Percentiles rank a stretch among this genome's conserved stretches.
Evolutionary conservation across 2,329 filamentous ascomycete genomes (phyloP).

Genomic region (Beauveria australis): DNA sequence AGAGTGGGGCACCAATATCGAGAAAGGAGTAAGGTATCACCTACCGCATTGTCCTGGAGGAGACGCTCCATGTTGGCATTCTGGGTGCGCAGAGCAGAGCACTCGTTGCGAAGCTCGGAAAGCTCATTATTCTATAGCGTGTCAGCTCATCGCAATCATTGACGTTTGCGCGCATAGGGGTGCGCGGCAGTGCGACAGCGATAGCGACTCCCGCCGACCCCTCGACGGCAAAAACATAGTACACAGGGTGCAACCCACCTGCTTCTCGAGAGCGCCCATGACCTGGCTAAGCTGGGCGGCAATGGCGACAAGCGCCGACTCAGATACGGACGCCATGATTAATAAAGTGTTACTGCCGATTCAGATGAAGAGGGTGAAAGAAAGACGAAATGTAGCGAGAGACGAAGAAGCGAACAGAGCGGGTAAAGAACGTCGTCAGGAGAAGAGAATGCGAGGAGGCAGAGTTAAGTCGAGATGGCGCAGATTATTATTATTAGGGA

Average conservation of each 20-base stretch:
- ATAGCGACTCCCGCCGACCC: neutral
- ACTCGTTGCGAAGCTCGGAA: conserved; percentile 17
- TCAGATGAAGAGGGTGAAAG: conserved; percentile 2
- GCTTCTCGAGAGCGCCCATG: conserved; percentile 13
- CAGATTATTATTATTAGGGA: conserved; percentile 8
- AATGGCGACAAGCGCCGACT: conserved; percentile 11
- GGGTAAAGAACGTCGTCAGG: conserved; percentile 8
- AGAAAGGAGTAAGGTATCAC: conserved; percentile 8
- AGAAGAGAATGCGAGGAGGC: conserved; percentile 6
- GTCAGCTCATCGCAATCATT: neutral
- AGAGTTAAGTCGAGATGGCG: neutral
- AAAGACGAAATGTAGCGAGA: conserved; percentile 8
- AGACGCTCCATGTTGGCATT: conserved; percentile 18
- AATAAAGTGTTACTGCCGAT: neutral
- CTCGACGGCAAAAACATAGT: conserved; percentile 5
- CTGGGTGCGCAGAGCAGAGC: conserved; percentile 17
- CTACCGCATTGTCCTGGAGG: conserved; percentile 16
- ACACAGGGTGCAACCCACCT: conserved; percentile 7
- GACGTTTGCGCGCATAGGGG: neutral
- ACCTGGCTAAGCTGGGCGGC: conserved; percentile 11
- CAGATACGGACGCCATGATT: conserved; percentile 11
- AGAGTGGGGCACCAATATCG: neutral
- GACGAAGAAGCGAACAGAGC: conserved; percentile 9
- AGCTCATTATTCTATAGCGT: conserved; percentile 16
- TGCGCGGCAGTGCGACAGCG: neutral